A percentile compares a stretch with the other conserved stretches of the same genome.
phyloP scores from a whole-genome alignment of 805 yeast species.

The Priceomyces melissophilus region DNA sequence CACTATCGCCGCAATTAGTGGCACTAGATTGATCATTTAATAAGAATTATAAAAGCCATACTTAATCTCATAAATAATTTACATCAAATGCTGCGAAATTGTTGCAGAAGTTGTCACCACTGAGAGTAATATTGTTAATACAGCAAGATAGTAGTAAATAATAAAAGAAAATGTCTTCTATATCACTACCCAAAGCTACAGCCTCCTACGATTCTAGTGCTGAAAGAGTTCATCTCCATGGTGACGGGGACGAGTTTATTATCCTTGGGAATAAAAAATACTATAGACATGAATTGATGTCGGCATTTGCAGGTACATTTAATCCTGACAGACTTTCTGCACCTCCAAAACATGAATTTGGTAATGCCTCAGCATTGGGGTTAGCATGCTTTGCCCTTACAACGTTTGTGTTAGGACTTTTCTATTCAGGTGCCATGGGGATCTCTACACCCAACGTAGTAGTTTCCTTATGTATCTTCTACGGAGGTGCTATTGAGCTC shows the following conservation, averaged over 20 bases:
- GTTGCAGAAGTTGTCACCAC: no score
- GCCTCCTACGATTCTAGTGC: not conserved
- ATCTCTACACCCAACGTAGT: constrained; percentile 41
- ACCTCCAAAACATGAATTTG: constrained; percentile 44
- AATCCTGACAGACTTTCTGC: constrained; percentile 45
- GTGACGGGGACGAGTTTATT: constrained; percentile 40
- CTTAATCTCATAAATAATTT: no score
- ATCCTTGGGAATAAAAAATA: constrained; percentile 42
- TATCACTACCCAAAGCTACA: not conserved
- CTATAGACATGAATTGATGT: constrained; percentile 52
- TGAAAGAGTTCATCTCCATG: constrained; percentile 7
- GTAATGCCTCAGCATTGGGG: constrained; percentile 55
- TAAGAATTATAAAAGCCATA: no score
- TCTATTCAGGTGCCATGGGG: constrained; percentile 45
- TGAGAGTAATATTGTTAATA: no score
- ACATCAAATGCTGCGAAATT: no score
- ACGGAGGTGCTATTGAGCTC: constrained; percentile 49
- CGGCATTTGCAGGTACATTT: constrained; percentile 61
- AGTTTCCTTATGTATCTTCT: constrained; percentile 45
- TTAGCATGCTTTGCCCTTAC: constrained; percentile 46
- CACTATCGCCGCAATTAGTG: no score
- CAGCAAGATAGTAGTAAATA: no score
- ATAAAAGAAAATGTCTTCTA: constrained; percentile 1
- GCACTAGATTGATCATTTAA: no score
- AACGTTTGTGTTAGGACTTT: constrained; percentile 47